Conservation (phyloP, 441 rosid species). For the Brassica balearica region DNA sequence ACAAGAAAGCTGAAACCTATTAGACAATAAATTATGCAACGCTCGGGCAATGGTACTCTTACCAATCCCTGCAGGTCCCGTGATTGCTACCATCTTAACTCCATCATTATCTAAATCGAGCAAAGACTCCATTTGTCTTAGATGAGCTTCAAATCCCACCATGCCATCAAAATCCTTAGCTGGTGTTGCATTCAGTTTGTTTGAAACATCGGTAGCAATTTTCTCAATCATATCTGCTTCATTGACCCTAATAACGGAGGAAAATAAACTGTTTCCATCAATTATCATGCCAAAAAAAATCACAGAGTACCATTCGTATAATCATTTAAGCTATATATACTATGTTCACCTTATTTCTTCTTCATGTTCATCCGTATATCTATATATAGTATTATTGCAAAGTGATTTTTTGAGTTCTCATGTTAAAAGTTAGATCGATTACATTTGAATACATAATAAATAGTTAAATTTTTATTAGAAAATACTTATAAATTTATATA, state of each 20-base stretch:
- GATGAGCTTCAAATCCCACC: neutral
- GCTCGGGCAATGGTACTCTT: slow-evolving; percentile 27
- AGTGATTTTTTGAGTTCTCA: too few relatives aligned
- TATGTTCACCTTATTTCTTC: too few relatives aligned
- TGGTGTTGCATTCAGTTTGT: neutral
- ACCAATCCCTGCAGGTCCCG: slow-evolving; percentile 18
- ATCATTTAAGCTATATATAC: too few relatives aligned
- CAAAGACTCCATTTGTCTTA: neutral
- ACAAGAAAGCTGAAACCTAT: slow-evolving; percentile 16
- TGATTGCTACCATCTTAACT: slow-evolving; percentile 16
- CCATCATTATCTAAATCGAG: neutral
- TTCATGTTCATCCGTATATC: too few relatives aligned
- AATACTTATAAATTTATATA: too few relatives aligned
- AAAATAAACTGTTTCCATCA: neutral
- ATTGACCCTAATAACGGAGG: neutral
- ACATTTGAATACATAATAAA: too few relatives aligned
- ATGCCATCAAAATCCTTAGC: slow-evolving; percentile 11
- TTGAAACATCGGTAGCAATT: neutral
- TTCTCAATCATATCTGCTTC: neutral
- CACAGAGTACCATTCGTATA: too few relatives aligned
- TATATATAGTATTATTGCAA: too few relatives aligned
- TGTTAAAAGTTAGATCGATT: too few relatives aligned
- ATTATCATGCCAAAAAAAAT: neutral
- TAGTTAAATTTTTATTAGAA: too few relatives aligned
- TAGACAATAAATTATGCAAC: slow-evolving; percentile 13